phyloP scores from a whole-genome alignment of 202 grass and related monocot species.

The Zoysia matrella region DNA sequence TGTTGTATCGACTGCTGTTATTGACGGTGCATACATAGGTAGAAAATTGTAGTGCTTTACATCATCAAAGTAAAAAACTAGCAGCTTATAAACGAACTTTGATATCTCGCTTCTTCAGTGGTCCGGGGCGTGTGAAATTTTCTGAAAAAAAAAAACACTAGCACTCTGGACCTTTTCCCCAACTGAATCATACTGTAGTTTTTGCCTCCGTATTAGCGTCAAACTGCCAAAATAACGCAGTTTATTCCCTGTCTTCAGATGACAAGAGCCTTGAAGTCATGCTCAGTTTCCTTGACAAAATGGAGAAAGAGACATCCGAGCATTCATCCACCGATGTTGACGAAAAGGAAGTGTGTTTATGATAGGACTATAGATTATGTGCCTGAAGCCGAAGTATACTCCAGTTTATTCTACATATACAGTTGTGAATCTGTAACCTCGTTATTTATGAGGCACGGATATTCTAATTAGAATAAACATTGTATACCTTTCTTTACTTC shows the following conservation, averaged over 20 bases:
- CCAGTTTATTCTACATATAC: conserved; percentile 1
- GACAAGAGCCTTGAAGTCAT: conserved; percentile 67
- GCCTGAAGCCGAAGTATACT: not conserved
- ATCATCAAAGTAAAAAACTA: not conserved
- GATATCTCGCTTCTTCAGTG: not conserved
- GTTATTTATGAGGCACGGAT: not conserved
- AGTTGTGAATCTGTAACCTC: not conserved
- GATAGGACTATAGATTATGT: not conserved
- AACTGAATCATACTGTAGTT: not conserved
- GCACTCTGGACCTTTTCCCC: not conserved
- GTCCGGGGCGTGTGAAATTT: not conserved
- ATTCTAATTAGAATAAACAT: not conserved
- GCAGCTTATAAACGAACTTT: not conserved
- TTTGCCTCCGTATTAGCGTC: not conserved
- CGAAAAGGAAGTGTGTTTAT: conserved; percentile 46
- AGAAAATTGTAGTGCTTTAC: not conserved
- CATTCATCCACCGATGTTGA: conserved; percentile 38
- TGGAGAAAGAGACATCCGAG: conserved; percentile 58
- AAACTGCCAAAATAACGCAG: conserved; percentile 5
- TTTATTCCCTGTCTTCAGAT: conserved; percentile 48
- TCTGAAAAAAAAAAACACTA: too few relatives aligned
- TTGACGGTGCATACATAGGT: not conserved
- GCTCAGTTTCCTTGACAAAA: conserved; percentile 72
- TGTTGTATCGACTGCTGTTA: not conserved
- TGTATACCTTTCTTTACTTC: not conserved